These are phyloP conservation scores for Rhynchosporium agropyri DNA, from an alignment of 2,329 filamentous ascomycete genomes.

Conservation along the genomic window DNA sequence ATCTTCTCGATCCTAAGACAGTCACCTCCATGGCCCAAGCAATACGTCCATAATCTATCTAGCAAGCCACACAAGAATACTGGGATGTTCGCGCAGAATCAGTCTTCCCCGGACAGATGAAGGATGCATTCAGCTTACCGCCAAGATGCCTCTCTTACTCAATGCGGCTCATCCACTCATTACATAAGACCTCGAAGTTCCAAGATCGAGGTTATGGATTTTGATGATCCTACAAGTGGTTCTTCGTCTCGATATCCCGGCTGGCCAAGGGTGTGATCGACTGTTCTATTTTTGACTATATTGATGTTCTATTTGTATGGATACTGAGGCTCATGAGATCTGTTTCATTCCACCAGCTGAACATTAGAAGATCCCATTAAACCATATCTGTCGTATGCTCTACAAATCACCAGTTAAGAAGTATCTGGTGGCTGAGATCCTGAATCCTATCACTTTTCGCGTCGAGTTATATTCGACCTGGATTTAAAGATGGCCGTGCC, in stretches of 20 bases:
- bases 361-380: constrained; percentile 3
- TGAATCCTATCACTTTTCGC: constrained; percentile 8
- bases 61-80: neutral
- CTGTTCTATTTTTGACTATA: constrained; percentile 11
- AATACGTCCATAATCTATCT: constrained; percentile 8
- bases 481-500: neutral
- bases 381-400: neutral
- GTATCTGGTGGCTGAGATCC: constrained; percentile 8
- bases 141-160: constrained; percentile 1
- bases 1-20: neutral
- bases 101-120: neutral
- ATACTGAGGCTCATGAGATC: neutral
- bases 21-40: neutral
- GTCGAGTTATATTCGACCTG: neutral
- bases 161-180: constrained; percentile 8
- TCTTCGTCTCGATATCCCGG: neutral
- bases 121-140: constrained; percentile 6
- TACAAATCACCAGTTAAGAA: neutral
- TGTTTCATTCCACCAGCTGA: neutral
- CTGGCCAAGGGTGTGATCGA: neutral
- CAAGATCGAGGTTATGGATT: constrained; percentile 6
- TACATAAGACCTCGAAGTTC: neutral
- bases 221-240: neutral
- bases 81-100: neutral
- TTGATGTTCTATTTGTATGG: neutral